These are phyloP conservation scores for Magnusiomyces suaveolens DNA, from an alignment of 1,139 yeast species.

Conservation along the genomic window DNA sequence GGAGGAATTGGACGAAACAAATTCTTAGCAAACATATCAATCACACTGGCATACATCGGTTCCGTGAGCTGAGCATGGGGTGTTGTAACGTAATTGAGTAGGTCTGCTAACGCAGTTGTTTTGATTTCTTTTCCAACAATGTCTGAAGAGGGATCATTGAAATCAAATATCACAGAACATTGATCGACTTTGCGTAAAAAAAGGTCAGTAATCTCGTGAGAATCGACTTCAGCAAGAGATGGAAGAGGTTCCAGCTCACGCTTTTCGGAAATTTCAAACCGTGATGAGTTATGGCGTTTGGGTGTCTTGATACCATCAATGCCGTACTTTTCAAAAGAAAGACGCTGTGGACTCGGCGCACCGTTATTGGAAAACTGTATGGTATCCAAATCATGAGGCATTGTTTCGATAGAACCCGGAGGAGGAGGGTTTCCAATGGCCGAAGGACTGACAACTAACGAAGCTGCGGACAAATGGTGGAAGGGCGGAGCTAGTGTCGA, in stretches of 20 bases:
- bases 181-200: slow-evolving; percentile 86
- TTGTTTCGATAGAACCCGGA: slow-evolving; percentile 33
- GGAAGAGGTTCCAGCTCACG: slow-evolving; percentile 78
- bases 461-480: slow-evolving; percentile 10
- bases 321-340: slow-evolving; percentile 34
- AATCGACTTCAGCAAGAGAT: slow-evolving; percentile 78
- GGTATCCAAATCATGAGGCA: slow-evolving; percentile 33
- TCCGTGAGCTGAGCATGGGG: slow-evolving; percentile 73
- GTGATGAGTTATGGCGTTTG: slow-evolving; percentile 84
- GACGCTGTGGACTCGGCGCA: slow-evolving; percentile 18
- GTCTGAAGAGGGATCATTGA: slow-evolving; percentile 86
- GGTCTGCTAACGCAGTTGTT: slow-evolving; percentile 74
- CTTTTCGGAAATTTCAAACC: slow-evolving; percentile 70
- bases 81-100: slow-evolving; percentile 78
- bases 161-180: slow-evolving; percentile 89
- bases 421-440: slow-evolving; percentile 24
- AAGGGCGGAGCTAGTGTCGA: slow-evolving; percentile 2
- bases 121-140: slow-evolving; percentile 88
- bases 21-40: slow-evolving; percentile 80
- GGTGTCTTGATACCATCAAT: slow-evolving; percentile 64
- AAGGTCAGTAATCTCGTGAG: slow-evolving; percentile 72
- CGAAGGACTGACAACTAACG: slow-evolving; percentile 13
- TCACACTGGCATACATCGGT: slow-evolving; percentile 81
- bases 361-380: slow-evolving; percentile 16
- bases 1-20: slow-evolving; percentile 95